Evolutionary conservation across 805 yeast species (phyloP).

Genomic region (Wickerhamiella slavikovae): DNA sequence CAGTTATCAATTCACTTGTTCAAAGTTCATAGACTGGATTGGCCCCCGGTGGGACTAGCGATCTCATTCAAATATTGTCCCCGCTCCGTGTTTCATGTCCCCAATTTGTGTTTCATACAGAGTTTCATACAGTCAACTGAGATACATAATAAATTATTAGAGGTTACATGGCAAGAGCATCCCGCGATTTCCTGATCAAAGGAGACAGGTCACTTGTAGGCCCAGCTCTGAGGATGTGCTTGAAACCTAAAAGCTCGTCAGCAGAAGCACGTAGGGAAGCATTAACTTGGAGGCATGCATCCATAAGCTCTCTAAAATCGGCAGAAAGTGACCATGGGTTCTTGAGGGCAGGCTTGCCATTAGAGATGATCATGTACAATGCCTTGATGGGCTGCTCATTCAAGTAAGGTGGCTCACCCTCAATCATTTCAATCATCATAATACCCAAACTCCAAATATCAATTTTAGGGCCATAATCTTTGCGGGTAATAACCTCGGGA

Average conservation of each 20-base stretch:
- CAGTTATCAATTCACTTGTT: too few species aligned
- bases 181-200: conserved; percentile 16
- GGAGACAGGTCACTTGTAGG: conserved; percentile 17
- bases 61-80: too few species aligned
- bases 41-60: too few species aligned
- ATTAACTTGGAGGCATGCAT: conserved; percentile 63
- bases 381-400: conserved; percentile 93
- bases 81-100: too few species aligned
- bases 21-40: too few species aligned
- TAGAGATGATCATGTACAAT: conserved; percentile 80
- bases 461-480: conserved; percentile 90
- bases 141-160: too few species aligned
- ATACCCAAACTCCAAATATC: conserved; percentile 97
- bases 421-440: conserved; percentile 97
- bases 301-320: conserved; percentile 46
- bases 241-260: conserved; percentile 43
- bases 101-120: too few species aligned
- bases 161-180: too few species aligned
- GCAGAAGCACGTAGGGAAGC: conserved; percentile 69
- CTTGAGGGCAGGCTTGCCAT: conserved; percentile 86
- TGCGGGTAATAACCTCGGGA: conserved; percentile 89
- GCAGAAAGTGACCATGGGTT: conserved; percentile 64
- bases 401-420: conserved; percentile 95
- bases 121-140: too few species aligned
- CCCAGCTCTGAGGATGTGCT: conserved; percentile 24